Percentiles rank a stretch among this genome's conserved stretches.
These are phyloP conservation scores for Mrakia frigida DNA, from an alignment of 768 basidiomycete genomes.

Conservation along the genomic window DNA sequence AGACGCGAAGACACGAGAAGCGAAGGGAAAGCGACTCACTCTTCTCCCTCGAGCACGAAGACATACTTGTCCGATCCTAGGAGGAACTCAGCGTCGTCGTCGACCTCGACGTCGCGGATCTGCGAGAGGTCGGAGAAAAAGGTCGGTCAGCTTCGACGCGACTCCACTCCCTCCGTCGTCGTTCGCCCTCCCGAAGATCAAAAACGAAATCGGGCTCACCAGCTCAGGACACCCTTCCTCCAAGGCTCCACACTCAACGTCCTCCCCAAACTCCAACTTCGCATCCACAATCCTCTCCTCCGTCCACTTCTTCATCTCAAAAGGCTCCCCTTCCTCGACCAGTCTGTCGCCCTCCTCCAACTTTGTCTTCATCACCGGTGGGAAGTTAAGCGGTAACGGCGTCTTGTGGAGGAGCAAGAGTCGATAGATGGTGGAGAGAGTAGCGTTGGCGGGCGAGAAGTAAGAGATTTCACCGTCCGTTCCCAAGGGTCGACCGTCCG, in stretches of 20 bases:
- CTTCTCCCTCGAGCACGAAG: neutral
- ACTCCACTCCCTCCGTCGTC: neutral
- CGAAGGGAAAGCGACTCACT: neutral
- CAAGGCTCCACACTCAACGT: neutral
- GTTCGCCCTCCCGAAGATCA: neutral
- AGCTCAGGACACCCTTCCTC: neutral
- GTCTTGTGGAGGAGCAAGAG: neutral
- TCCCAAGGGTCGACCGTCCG: neutral
- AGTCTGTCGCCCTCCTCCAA: neutral
- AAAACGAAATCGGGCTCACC: neutral
- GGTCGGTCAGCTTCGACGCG: neutral
- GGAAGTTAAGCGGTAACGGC: neutral
- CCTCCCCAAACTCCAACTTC: neutral
- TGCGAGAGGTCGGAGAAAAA: neutral
- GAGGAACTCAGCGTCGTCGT: neutral
- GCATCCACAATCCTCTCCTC: neutral
- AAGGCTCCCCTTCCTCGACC: neutral
- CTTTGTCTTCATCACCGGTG: neutral
- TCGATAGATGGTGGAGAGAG: neutral
- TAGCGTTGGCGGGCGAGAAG: neutral
- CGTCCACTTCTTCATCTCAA: neutral
- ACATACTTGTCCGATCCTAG: neutral
- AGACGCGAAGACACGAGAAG: neutral
- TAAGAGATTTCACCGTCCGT: neutral
- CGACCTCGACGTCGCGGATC: neutral